Percentiles rank a stretch among this genome's conserved stretches.
These are phyloP conservation scores for Suillus hirtellus DNA, from an alignment of 768 basidiomycete species.

Conservation along the genomic window DNA sequence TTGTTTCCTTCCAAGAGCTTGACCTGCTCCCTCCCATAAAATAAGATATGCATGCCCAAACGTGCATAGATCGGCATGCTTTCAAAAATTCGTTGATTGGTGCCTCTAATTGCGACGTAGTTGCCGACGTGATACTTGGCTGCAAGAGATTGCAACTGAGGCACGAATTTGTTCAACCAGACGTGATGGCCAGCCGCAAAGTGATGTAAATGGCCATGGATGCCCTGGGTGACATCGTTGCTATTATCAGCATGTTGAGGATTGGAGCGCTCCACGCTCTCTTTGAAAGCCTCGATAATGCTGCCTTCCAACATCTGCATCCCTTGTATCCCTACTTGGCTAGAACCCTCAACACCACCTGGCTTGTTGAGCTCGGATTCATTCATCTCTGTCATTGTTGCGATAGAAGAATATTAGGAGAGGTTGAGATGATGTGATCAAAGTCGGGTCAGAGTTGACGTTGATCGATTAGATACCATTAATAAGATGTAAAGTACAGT, in stretches of 20 bases:
- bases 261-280: constrained; percentile 13
- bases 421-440: neutral
- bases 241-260: constrained; percentile 8
- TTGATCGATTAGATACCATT: neutral
- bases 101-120: constrained; percentile 51
- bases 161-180: constrained; percentile 50
- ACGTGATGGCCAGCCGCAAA: constrained; percentile 23
- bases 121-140: constrained; percentile 58
- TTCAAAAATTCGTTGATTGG: constrained; percentile 61
- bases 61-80: constrained; percentile 72
- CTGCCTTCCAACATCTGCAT: neutral
- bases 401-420: neutral
- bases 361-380: constrained; percentile 7
- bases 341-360: constrained; percentile 1
- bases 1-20: constrained; percentile 47
- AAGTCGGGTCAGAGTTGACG: neutral
- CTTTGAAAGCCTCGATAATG: neutral
- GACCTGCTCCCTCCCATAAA: constrained; percentile 54
- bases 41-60: constrained; percentile 78
- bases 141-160: constrained; percentile 57
- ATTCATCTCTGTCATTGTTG: neutral
- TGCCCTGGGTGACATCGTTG: constrained; percentile 23
- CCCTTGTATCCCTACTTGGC: constrained; percentile 1
- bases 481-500: too few species aligned
- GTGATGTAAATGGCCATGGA: constrained; percentile 37